Evolutionary conservation across 345 rosid species (phyloP).

Genomic region (Populus nigra): DNA sequence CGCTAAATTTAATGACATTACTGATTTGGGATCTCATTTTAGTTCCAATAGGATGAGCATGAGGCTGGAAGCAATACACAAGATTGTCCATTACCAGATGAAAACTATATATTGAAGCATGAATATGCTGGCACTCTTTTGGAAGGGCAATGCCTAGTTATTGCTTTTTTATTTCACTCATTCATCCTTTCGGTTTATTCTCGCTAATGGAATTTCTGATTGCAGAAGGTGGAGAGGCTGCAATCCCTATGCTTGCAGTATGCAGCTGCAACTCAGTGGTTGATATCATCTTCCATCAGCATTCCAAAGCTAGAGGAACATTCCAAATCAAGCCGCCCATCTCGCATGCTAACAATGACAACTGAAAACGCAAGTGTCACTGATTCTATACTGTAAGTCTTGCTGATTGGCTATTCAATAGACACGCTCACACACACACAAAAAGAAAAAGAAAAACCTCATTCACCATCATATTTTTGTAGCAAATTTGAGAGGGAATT

Average conservation of each 20-base stretch:
- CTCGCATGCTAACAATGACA: slow-evolving; percentile 43
- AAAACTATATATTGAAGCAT: background rate
- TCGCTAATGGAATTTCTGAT: slow-evolving; percentile 1
- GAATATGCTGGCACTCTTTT: too few species aligned
- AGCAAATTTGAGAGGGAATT: slow-evolving; percentile 88
- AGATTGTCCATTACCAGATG: background rate
- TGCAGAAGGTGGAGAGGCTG: slow-evolving; percentile 91
- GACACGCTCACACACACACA: background rate
- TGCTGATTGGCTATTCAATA: slow-evolving; percentile 3
- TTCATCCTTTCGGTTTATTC: slow-evolving; percentile 13
- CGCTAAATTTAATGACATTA: background rate
- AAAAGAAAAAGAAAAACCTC: background rate
- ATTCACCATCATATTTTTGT: slow-evolving; percentile 18
- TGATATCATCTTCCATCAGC: slow-evolving; percentile 79
- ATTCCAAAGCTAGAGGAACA: slow-evolving; percentile 44
- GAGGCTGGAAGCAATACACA: background rate
- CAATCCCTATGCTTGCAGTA: slow-evolving; percentile 82
- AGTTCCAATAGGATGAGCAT: background rate
- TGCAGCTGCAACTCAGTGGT: slow-evolving; percentile 93
- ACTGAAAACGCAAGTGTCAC: slow-evolving; percentile 53
- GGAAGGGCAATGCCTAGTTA: background rate
- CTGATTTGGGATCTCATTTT: background rate
- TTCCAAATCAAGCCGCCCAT: slow-evolving; percentile 38
- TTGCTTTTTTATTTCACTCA: background rate
- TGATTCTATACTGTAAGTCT: slow-evolving; percentile 79